Evolutionary conservation across 2,329 filamentous ascomycete genomes (phyloP), one percentile per base, ranked within the genome.

Genomic region (Hypoxylon sp.): DNA sequence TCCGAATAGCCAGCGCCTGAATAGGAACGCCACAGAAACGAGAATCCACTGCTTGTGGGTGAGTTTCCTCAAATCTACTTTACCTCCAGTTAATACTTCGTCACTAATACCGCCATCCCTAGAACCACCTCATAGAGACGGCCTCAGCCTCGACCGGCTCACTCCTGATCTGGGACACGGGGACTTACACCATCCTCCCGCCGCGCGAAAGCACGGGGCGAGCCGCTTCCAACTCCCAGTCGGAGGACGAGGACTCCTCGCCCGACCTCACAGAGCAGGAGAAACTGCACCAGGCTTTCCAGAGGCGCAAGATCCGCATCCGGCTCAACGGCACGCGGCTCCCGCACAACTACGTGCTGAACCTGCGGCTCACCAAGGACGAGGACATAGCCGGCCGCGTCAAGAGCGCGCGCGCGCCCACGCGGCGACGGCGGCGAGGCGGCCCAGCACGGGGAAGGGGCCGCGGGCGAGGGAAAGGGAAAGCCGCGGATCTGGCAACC

Each of bases 41-140:
- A 79, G 86, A 46, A 80, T 89, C 22, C 87, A 89, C 73, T 87
- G 83, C 71, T 72, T 89, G 30, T 88, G 85, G 85, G 84, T 84
- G 77, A 65, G 78, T 75, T 4, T 14, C 48, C 20, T 5, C n/a
- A 2, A 40, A 24, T 12, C 11, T 20, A 2, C 18, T 12, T 33
- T 26, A n/a, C 18, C 18, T n/a, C n/a, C n/a, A n/a, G n/a, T n/a
- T n/a, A n/a, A n/a, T n/a, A n/a, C n/a, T n/a, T n/a, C n/a, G n/a
- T n/a, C n/a, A n/a, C 14, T 44, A 54, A 55, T 24, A 42, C 8
- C 32, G 4, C 20, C 20, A 6, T 8, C 6, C n/a, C 18, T 49
- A 87, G 85, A 89, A 88, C 63, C 86, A 89, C 68, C 80, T 89
- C 7, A 82, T 88, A 55, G 87, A 89, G 71, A 87, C 84, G 0